phyloP scores from a whole-genome alignment of 495 filamentous ascomycete genomes.

The Talaromyces thailandensis region DNA sequence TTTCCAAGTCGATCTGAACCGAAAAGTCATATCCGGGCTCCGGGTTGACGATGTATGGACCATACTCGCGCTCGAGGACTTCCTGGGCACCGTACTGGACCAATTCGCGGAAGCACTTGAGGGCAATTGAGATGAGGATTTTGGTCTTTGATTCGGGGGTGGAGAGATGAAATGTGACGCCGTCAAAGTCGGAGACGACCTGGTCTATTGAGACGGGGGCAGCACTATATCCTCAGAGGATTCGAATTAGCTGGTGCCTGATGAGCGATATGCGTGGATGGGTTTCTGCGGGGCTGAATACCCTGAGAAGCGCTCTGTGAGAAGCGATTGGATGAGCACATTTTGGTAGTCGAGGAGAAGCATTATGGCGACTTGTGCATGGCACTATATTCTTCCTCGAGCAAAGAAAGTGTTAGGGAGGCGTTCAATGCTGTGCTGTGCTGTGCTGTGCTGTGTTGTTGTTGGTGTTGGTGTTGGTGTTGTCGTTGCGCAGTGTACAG shows the following conservation, averaged over 20 bases:
- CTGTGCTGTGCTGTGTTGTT: neutral
- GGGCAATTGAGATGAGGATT: slow-evolving; percentile 84
- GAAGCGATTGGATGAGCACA: slow-evolving; percentile 88
- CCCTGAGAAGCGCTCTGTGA: slow-evolving; percentile 92
- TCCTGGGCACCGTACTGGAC: slow-evolving; percentile 84
- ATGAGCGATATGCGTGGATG: slow-evolving; percentile 8
- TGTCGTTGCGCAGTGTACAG: neutral
- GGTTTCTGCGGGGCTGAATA: slow-evolving; percentile 30
- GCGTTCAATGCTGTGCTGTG: neutral
- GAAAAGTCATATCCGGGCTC: slow-evolving; percentile 95
- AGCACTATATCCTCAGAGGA: slow-evolving; percentile 42
- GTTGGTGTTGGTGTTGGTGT: neutral
- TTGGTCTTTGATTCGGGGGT: slow-evolving; percentile 88
- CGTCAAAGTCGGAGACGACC: slow-evolving; percentile 95
- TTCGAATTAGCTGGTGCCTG: slow-evolving; percentile 25
- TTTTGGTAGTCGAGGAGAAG: slow-evolving; percentile 99
- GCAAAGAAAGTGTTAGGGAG: neutral
- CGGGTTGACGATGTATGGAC: slow-evolving; percentile 75
- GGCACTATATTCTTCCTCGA: neutral
- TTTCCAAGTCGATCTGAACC: slow-evolving; percentile 76
- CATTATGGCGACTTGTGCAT: slow-evolving; percentile 48
- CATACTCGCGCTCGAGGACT: slow-evolving; percentile 90
- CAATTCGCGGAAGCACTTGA: slow-evolving; percentile 90
- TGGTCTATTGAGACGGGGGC: slow-evolving; percentile 86
- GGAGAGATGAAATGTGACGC: slow-evolving; percentile 94